phyloP scores from a whole-genome alignment of 257 asterid genomes.

The Solanum dulcamara region DNA sequence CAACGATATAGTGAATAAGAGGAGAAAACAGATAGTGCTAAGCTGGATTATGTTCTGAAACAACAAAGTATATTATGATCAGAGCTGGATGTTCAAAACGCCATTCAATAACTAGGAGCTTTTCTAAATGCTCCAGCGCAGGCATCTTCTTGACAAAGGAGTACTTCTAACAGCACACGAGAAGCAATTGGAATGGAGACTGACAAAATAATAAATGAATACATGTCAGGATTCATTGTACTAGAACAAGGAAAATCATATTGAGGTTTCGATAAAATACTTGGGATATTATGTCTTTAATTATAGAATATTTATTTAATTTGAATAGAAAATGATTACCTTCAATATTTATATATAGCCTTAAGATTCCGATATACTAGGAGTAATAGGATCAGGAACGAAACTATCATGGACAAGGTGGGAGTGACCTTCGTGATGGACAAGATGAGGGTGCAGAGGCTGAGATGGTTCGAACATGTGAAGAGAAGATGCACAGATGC shows the following conservation, averaged over 20 bases:
- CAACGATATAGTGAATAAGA: background rate
- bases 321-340: background rate
- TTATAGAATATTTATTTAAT: background rate
- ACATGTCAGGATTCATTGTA: background rate
- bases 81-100: background rate
- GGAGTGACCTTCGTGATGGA: background rate
- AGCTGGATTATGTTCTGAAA: background rate
- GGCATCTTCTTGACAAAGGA: background rate
- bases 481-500: background rate
- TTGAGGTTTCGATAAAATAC: background rate
- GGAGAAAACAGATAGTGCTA: background rate
- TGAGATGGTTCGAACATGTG: background rate
- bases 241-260: background rate
- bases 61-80: background rate
- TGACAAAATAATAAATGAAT: background rate
- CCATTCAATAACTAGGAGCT: background rate
- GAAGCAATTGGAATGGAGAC: background rate
- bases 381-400: background rate
- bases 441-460: background rate
- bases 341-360: background rate
- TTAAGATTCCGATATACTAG: background rate
- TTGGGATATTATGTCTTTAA: background rate
- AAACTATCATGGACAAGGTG: background rate
- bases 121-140: background rate
- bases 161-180: background rate